Evolutionary conservation across 108 stramenopile genomes (phyloP), one percentile per base, ranked within the genome.

Genomic region (Epipyxis sp.): DNA sequence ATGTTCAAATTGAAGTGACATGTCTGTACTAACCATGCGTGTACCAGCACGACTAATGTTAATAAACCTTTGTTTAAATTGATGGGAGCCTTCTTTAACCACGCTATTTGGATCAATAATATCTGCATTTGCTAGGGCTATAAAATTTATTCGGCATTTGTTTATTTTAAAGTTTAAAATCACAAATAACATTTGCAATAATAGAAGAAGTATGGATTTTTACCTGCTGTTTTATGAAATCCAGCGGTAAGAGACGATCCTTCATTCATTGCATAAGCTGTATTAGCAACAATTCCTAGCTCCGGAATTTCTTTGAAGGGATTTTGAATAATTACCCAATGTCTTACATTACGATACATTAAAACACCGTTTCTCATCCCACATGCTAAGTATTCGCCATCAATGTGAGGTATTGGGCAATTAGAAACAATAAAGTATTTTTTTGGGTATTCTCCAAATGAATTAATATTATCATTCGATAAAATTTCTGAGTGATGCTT

Each of bases 151-250:
- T n/a, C n/a, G n/a, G n/a, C n/a, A n/a, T n/a, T n/a, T n/a, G n/a
- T n/a, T n/a, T n/a, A n/a, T n/a, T n/a, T n/a, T n/a, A n/a, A n/a
- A n/a, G n/a, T n/a, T n/a, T n/a, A n/a, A n/a, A n/a, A n/a, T n/a
- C n/a, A n/a, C n/a, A n/a, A 50, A 50, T 13, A 50, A 50, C 46
- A 50, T 13, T 20, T 13, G 46, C 46, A 50, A 50, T 50, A 50
- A 50, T 6, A 50, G 46, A 50, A 50, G 20, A 50, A 13, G 13
- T 13, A 50, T 13, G 46, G 46, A 50, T 50, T 50, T 20, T 13
- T 50, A 50, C 46, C 46, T 65, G 61, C 61, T 65, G 20, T 65
- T 16, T 65, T 65, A 32, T 13, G 34, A 37, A 65, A 65, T 16
- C 27, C 10, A 37, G 54, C 25, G 54, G 3, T 65, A 50, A 50